Conservation (phyloP, 2,329 filamentous ascomycete genomes). For the Fusarium mangiferae region DNA sequence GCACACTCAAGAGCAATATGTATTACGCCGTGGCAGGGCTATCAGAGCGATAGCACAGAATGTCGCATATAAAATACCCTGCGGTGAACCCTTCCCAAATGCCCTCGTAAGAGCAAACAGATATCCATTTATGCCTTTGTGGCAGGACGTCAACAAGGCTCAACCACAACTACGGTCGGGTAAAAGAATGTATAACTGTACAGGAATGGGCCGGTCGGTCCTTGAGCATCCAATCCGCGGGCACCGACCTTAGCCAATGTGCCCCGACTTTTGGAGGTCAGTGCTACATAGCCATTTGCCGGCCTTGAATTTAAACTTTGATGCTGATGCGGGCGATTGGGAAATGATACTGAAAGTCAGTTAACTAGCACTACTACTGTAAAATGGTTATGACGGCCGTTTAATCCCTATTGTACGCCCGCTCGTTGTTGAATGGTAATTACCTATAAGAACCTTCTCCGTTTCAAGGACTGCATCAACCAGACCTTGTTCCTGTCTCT, state of each 20-base stretch:
- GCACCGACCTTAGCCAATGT: neutral
- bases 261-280: neutral
- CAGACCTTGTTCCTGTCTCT: rapidly evolving
- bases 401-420: neutral
- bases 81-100: too few species aligned
- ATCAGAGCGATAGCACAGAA: too few species aligned
- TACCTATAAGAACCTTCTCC: neutral
- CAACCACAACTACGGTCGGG: too few species aligned
- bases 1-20: too few species aligned
- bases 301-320: neutral
- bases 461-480: neutral
- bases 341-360: neutral
- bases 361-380: neutral
- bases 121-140: too few species aligned
- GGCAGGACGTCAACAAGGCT: too few species aligned
- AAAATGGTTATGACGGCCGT: neutral
- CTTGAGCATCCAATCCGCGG: neutral
- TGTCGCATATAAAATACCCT: too few species aligned
- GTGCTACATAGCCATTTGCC: neutral
- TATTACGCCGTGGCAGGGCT: too few species aligned
- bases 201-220: too few species aligned
- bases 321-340: neutral
- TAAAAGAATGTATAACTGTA: too few species aligned
- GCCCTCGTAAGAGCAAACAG: too few species aligned
- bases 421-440: neutral